Evolutionary conservation across 176 grass and related monocot genomes (phyloP), one percentile per base, ranked within the genome.

Genomic region (Tillandsia fasciculata): DNA sequence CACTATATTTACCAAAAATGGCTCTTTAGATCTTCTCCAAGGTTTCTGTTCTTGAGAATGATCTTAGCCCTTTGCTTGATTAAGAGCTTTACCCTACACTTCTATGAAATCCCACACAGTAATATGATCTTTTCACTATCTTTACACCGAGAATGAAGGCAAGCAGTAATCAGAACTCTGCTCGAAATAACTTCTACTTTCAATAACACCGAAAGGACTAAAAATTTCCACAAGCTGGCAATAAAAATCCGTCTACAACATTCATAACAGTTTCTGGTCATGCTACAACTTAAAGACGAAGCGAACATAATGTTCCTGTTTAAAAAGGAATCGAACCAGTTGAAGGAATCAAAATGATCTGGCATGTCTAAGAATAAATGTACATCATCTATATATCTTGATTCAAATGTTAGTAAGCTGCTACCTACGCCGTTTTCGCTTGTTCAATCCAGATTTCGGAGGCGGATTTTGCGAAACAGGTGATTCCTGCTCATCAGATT

Each of bases 321-420:
- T 57, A 9, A 61, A 15, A 61, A 61, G 56, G 56, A 22, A 73
- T 24, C 66, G 64, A 70, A 22, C 57, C 86, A 78, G 54, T 78
- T 78, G 84, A 87, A 83, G 52, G 3, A 50, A 48, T 63, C 74
- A 78, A 75, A 81, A 84, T 54, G 47, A 67, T 71, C 80, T 81
- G 74, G 64, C 72, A 68, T 75, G 65, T 77, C 67, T 47, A 51
- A 52, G 24, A 83, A 51, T 9, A 17, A 17, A 51, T 22, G 15
- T 65, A 17, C n/a, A 54, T 13, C 2, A 63, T n/a, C 59, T 64
- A 10, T 74, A 78, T 24, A 69, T 64, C 49, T 64, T 4, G 26
- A 51, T 42, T 73, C 52, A 14, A 42, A 18, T 14, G 26, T 12
- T 54, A 74, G 9, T 33, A 48, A 50, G 53, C 8, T 84, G 81